These are phyloP conservation scores for Penicillium parvum DNA, from an alignment of 495 filamentous ascomycete genomes.

Conservation along the genomic window DNA sequence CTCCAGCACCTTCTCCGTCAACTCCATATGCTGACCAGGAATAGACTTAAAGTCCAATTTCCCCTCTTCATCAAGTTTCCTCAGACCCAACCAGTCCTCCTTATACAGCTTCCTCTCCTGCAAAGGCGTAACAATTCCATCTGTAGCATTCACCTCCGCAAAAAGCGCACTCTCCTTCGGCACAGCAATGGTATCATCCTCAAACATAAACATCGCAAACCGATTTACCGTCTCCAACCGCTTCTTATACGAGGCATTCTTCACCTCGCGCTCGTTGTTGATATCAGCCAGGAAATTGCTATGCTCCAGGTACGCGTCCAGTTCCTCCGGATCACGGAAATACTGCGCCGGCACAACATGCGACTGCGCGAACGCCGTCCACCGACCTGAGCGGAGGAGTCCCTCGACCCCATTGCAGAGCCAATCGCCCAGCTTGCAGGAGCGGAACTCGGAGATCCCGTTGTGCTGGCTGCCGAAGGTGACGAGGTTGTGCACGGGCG, in stretches of 20 bases:
- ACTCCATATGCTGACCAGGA: slow-evolving; percentile 78
- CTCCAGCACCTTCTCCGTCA: slow-evolving; percentile 62
- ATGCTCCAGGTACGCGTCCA: slow-evolving; percentile 70
- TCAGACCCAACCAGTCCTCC: slow-evolving; percentile 94
- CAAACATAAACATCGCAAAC: slow-evolving; percentile 89
- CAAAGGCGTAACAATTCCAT: slow-evolving; percentile 58
- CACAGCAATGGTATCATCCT: slow-evolving; percentile 77
- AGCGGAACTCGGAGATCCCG: slow-evolving; percentile 79
- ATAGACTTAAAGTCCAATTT: slow-evolving; percentile 67
- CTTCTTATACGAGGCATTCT: slow-evolving; percentile 70
- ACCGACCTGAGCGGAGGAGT: slow-evolving; percentile 67
- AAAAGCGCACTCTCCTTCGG: slow-evolving; percentile 94
- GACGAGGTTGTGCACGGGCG: slow-evolving; percentile 75
- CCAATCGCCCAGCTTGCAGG: slow-evolving; percentile 64
- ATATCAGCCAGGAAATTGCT: slow-evolving; percentile 98
- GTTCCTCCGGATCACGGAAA: slow-evolving; percentile 69
- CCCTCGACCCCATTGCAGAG: slow-evolving; percentile 73
- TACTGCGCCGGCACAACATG: slow-evolving; percentile 92
- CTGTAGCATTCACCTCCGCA: slow-evolving; percentile 72
- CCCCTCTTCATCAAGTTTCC: slow-evolving; percentile 71
- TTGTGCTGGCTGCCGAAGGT: slow-evolving; percentile 95
- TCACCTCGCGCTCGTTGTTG: slow-evolving; percentile 81
- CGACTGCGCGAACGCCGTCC: slow-evolving; percentile 69
- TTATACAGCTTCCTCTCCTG: slow-evolving; percentile 70
- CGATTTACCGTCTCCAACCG: slow-evolving; percentile 66